These are phyloP conservation scores for Dactylellina sp. DNA, from an alignment of 2,329 filamentous ascomycete genomes.

Conservation along the genomic window DNA sequence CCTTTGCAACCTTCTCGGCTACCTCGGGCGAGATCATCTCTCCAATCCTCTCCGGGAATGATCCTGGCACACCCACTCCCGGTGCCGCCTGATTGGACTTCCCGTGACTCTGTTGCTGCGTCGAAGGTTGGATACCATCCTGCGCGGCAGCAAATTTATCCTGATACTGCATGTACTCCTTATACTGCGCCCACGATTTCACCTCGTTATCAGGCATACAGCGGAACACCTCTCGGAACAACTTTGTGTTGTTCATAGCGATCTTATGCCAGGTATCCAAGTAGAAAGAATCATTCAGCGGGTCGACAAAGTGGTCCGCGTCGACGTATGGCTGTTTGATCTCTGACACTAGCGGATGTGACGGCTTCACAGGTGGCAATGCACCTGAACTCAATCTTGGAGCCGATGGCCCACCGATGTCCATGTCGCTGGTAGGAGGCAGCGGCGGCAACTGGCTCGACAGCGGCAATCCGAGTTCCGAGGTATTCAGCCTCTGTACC, in stretches of 20 bases:
- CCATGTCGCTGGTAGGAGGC: conserved; percentile 79
- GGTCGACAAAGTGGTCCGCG: conserved; percentile 94
- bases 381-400: conserved; percentile 67
- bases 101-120: conserved; percentile 66
- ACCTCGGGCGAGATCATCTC: conserved; percentile 52
- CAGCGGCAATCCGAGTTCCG: conserved; percentile 75
- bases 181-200: conserved; percentile 91
- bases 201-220: conserved; percentile 98
- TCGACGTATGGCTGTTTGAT: conserved; percentile 80
- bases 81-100: conserved; percentile 67
- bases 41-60: conserved; percentile 37
- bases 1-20: conserved; percentile 57
- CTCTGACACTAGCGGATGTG: conserved; percentile 72
- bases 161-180: conserved; percentile 81
- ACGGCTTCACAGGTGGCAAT: conserved; percentile 59
- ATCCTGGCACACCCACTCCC: conserved; percentile 57
- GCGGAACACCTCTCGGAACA: conserved; percentile 92
- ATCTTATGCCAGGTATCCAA: conserved; percentile 87
- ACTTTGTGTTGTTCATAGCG: conserved; percentile 93
- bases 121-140: conserved; percentile 66
- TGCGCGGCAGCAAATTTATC: conserved; percentile 79
- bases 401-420: conserved; percentile 79
- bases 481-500: conserved; percentile 71
- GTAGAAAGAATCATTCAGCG: conserved; percentile 82
- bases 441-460: conserved; percentile 78